A percentile compares a stretch with the other conserved stretches of the same genome.
These are phyloP conservation scores for Aspergillus flavus DNA, from an alignment of 2,329 filamentous ascomycete genomes.

Conservation along the genomic window DNA sequence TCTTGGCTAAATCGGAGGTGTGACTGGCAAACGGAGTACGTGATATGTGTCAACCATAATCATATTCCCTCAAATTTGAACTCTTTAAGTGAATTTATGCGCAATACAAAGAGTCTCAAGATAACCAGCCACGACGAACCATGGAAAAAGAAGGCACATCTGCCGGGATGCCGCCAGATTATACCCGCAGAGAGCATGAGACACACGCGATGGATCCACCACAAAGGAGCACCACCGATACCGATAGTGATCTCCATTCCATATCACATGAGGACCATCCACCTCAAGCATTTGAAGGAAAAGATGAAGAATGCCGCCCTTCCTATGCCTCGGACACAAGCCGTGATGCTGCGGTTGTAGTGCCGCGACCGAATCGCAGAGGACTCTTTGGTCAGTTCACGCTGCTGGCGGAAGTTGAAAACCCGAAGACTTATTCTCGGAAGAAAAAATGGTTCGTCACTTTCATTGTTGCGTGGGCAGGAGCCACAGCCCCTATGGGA, in stretches of 20 bases:
- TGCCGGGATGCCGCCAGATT: neutral
- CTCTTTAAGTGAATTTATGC: neutral
- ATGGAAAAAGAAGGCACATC: constrained; percentile 11
- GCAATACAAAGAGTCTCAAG: neutral
- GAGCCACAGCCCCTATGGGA: constrained; percentile 77
- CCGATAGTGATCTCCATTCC: constrained; percentile 21
- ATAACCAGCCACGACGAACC: neutral
- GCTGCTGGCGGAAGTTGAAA: constrained; percentile 76
- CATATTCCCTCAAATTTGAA: neutral
- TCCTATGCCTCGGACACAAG: constrained; percentile 22
- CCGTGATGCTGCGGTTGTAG: constrained; percentile 44
- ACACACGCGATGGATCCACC: neutral
- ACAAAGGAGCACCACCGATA: neutral
- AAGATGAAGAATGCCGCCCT: constrained; percentile 22
- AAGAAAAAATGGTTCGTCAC: constrained; percentile 86
- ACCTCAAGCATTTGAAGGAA: constrained; percentile 18
- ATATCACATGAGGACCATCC: constrained; percentile 16
- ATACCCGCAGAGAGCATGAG: neutral
- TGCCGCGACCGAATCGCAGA: constrained; percentile 61
- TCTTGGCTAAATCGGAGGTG: neutral
- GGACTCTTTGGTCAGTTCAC: constrained; percentile 73
- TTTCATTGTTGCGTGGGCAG: constrained; percentile 73
- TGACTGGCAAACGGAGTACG: neutral
- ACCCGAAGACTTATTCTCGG: constrained; percentile 72
- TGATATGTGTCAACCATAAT: neutral